Conservation (phyloP, 1,284 basidiomycete genomes). For the Hemileccinum hortonii region DNA sequence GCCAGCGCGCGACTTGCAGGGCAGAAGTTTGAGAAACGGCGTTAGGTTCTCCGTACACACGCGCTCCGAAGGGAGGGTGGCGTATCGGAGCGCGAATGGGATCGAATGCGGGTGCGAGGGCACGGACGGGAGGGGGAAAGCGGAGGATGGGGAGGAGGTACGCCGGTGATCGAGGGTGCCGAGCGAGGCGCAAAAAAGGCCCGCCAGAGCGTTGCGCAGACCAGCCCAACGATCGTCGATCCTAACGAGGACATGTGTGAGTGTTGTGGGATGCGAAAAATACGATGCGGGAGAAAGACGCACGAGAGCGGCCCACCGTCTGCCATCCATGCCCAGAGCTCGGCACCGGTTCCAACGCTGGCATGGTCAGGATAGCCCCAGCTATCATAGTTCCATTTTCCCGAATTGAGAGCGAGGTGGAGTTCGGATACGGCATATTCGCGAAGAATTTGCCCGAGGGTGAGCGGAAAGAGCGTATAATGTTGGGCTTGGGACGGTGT, state of each 20-base stretch:
- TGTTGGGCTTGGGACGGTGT: conserved; percentile 58
- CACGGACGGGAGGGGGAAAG: conserved; percentile 41
- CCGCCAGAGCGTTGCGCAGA: conserved; percentile 85
- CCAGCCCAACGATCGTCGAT: conserved; percentile 80
- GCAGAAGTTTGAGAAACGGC: conserved; percentile 91
- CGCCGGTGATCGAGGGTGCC: conserved; percentile 72
- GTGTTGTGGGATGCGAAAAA: too few species aligned
- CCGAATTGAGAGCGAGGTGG: conserved; percentile 84
- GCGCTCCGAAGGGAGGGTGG: conserved; percentile 75
- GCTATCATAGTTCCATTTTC: conserved; percentile 85
- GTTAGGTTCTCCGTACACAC: conserved; percentile 98
- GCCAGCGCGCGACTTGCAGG: conserved; percentile 90
- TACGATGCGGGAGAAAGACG: conserved; percentile 26
- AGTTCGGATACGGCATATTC: conserved; percentile 84
- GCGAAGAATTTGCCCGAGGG: conserved; percentile 82
- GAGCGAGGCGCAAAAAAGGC: conserved; percentile 92
- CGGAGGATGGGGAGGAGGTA: conserved; percentile 61
- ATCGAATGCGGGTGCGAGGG: background rate
- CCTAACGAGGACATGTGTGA: conserved; percentile 35
- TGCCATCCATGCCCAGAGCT: conserved; percentile 87
- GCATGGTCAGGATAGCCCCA: conserved; percentile 82
- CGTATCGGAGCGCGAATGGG: conserved; percentile 63
- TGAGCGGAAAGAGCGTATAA: conserved; percentile 81
- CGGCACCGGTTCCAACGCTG: conserved; percentile 82
- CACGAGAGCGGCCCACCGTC: conserved; percentile 54